Base-by-base conservation (phyloP, 371 early-diverging fungal genomes). In the Syncephalastrum monosporum region DNA sequence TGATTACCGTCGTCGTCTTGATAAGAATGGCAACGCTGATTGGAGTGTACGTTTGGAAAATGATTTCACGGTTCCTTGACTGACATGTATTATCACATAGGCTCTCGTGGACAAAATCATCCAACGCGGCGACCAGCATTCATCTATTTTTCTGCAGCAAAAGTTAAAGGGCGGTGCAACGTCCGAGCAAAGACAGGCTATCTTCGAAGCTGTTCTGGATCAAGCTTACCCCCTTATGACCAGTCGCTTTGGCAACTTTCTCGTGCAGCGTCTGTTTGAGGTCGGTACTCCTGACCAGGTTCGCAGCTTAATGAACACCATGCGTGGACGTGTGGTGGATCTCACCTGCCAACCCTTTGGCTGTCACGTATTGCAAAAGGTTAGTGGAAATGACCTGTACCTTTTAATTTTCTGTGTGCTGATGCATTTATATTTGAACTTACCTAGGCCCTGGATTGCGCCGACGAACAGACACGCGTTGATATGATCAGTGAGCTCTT, bases 311-410 rank as follows among this genome's bases (percentile, higher is more conserved):
- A 85, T 81, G 0, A 59, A 68, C 14, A 71, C 76, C 8, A 89
- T 91, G 85, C 67, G 75, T 3, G 89, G 89, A 0, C 82, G 85
- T 52, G 68, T 91, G 19, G 57, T 84, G 43, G 65, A 76, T 3
- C 59, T 91, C 44, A 80, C 89, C 14, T 87, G 89, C 61, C 87
- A 91, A 53, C 84, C 87, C 0, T 91, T 89, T 68, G 91, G 87
- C 2, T 91, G 91, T 61, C 91, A 89, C 68, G 90, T 91, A 0
- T 83, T 91, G 14, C 91, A 91, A 72, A 89, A 86, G 79, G 78
- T 81, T 19, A n/a, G 21, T 46, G 50, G 13, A 7, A 33, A n/a
- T 46, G 3, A 51, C 27, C 51, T 15, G 12, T 8, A 19, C 25
- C 42, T 52, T 42, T 13, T 55, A 16, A 0, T 33, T 33, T 3